Evolutionary conservation across 352 stramenopile genomes (phyloP).

Genomic region (Globisporangium splendens): DNA sequence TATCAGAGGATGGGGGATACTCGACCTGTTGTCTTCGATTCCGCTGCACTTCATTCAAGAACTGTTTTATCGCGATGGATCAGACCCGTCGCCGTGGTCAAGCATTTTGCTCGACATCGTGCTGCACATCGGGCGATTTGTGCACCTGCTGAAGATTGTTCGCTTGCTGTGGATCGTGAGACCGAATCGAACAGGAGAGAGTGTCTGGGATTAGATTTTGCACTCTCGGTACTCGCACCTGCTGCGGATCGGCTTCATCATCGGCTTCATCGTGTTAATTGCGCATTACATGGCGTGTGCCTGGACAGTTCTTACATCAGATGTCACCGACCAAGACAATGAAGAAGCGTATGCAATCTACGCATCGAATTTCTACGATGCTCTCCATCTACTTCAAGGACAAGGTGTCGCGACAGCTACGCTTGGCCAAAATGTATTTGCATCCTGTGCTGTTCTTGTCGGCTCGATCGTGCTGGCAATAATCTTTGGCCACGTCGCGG

Average conservation of each 20-base stretch:
- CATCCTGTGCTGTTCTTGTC: conserved; percentile 30
- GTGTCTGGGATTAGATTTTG: conserved; percentile 15
- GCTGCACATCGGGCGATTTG: not conserved
- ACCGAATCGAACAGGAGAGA: not conserved
- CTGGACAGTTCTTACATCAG: conserved; percentile 31
- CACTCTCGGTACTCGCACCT: conserved; percentile 26
- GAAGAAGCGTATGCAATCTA: conserved; percentile 23
- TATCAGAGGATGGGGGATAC: not conserved
- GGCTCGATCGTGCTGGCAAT: conserved; percentile 49
- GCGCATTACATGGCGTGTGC: conserved; percentile 45
- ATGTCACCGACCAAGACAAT: not conserved
- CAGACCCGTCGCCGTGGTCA: not conserved
- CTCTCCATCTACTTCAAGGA: conserved; percentile 45
- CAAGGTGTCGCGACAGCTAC: conserved; percentile 35
- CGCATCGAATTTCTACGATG: conserved; percentile 33
- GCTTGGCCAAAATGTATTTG: conserved; percentile 34
- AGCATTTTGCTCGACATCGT: not conserved
- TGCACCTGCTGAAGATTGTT: conserved; percentile 1
- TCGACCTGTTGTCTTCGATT: conserved; percentile 7
- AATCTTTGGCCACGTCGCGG: conserved; percentile 54
- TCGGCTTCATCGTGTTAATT: conserved; percentile 30
- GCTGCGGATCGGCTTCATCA: conserved; percentile 27
- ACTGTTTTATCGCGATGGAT: not conserved
- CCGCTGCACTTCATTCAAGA: conserved; percentile 7
- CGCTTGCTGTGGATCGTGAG: conserved; percentile 5